Conservation (phyloP, 805 yeast genomes). For the Candida sphagnicola region DNA sequence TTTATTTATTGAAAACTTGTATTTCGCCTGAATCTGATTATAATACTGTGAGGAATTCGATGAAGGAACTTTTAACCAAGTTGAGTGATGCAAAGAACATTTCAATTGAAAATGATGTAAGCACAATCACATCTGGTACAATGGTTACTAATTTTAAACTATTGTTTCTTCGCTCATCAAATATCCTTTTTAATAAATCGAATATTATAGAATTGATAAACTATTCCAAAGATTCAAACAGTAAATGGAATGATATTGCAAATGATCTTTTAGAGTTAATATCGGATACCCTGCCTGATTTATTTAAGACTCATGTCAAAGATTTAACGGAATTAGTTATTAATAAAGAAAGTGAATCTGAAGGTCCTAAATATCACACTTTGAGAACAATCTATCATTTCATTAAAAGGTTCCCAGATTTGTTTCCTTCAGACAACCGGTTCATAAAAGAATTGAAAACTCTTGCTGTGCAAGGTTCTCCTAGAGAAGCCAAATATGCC, state of each 20-base stretch:
- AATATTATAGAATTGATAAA: constrained; percentile 55
- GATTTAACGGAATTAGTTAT: constrained; percentile 41
- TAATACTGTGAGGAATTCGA: constrained; percentile 53
- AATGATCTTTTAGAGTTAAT: constrained; percentile 56
- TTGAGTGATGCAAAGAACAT: constrained; percentile 50
- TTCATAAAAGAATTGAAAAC: constrained; percentile 44
- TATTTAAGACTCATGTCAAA: constrained; percentile 56
- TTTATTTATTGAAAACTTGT: constrained; percentile 52
- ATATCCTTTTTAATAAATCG: constrained; percentile 60
- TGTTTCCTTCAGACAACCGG: constrained; percentile 39
- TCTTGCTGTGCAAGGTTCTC: constrained; percentile 50
- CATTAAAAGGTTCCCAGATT: constrained; percentile 46
- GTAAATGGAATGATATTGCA: constrained; percentile 32
- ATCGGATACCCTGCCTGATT: constrained; percentile 57
- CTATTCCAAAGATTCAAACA: constrained; percentile 32
- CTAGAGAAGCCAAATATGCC: constrained; percentile 62
- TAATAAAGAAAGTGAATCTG: constrained; percentile 7
- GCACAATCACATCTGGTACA: constrained; percentile 40
- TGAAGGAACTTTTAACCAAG: constrained; percentile 58
- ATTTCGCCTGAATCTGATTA: constrained; percentile 57
- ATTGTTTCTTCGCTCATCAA: constrained; percentile 58
- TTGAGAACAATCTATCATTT: constrained; percentile 61
- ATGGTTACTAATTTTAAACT: constrained; percentile 53
- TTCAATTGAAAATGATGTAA: constrained; percentile 24
- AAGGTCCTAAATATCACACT: constrained; percentile 26